These are phyloP conservation scores for Gentiana straminea DNA, from an alignment of 257 asterid species.

Conservation along the genomic window DNA sequence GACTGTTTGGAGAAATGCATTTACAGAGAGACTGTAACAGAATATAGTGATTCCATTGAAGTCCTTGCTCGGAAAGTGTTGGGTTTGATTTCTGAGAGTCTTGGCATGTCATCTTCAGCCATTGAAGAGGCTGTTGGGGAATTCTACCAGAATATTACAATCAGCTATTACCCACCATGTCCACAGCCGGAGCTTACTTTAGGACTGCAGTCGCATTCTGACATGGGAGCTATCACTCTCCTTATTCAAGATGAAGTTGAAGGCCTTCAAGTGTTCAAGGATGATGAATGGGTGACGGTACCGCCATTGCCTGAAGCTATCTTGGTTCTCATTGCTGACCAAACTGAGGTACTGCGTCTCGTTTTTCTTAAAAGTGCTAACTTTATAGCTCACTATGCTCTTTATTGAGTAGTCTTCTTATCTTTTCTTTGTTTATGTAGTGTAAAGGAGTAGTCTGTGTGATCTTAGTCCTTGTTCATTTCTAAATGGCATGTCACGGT, in stretches of 20 bases:
- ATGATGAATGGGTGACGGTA: slow-evolving; percentile 67
- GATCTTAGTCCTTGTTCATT: too few species aligned
- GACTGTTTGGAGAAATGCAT: slow-evolving; percentile 6
- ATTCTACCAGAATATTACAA: slow-evolving; percentile 71
- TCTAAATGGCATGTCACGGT: too few species aligned
- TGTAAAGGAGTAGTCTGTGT: too few species aligned
- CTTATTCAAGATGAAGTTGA: slow-evolving; percentile 93
- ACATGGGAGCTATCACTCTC: slow-evolving; percentile 72
- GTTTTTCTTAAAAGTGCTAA: too few species aligned
- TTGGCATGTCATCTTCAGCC: slow-evolving; percentile 48
- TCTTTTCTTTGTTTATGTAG: too few species aligned
- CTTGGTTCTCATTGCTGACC: slow-evolving; percentile 78
- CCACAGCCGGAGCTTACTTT: slow-evolving; percentile 95
- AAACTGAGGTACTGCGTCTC: slow-evolving; percentile 61
- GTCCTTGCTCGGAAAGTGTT: slow-evolving; percentile 53
- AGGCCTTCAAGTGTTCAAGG: slow-evolving; percentile 77
- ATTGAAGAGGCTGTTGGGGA: slow-evolving; percentile 64
- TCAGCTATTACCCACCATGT: slow-evolving; percentile 86
- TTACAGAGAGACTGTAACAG: slow-evolving; percentile 48
- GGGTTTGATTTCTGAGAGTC: slow-evolving; percentile 57
- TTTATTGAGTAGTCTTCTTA: too few species aligned
- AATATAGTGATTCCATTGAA: slow-evolving; percentile 56
- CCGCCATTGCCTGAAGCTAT: slow-evolving; percentile 55
- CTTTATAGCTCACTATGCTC: too few species aligned
- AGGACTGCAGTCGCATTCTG: slow-evolving; percentile 91